Percentiles rank a stretch among this genome's conserved stretches.
phyloP scores from a whole-genome alignment of 2,329 filamentous ascomycete genomes.

The Simplicillium sp. region DNA sequence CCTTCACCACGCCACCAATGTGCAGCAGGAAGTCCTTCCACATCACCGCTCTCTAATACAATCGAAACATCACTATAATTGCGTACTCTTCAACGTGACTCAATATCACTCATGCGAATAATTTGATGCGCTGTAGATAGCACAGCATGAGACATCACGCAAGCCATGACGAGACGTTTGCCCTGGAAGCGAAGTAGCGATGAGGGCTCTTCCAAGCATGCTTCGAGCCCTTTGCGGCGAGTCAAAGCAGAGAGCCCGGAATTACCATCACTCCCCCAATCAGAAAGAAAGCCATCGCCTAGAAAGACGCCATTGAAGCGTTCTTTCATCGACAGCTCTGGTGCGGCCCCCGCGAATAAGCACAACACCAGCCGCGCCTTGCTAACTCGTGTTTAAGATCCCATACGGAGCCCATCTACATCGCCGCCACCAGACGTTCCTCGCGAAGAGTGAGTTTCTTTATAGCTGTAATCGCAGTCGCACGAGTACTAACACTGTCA shows the following conservation, averaged over 20 bases:
- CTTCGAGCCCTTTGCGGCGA: conserved; percentile 1
- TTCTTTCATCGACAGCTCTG: neutral
- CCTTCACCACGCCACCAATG: too few species aligned
- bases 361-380: too few species aligned
- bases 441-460: conserved; percentile 28
- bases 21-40: too few species aligned
- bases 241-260: conserved; percentile 1
- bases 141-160: too few species aligned
- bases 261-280: neutral
- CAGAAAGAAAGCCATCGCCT: conserved; percentile 8
- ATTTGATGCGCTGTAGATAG: too few species aligned
- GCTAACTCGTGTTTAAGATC: conserved; percentile 10
- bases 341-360: neutral
- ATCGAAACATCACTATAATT: too few species aligned
- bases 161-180: conserved; percentile 38
- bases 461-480: neutral
- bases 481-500: conserved; percentile 13
- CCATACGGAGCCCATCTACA: conserved; percentile 31
- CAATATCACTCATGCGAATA: too few species aligned
- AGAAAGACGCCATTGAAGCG: neutral
- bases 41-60: too few species aligned
- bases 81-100: too few species aligned
- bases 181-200: conserved; percentile 34
- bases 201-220: conserved; percentile 6
- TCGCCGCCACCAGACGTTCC: conserved; percentile 42